These are phyloP conservation scores for Trichocladium uniseriatum DNA, from an alignment of 495 filamentous ascomycete species.

Conservation along the genomic window DNA sequence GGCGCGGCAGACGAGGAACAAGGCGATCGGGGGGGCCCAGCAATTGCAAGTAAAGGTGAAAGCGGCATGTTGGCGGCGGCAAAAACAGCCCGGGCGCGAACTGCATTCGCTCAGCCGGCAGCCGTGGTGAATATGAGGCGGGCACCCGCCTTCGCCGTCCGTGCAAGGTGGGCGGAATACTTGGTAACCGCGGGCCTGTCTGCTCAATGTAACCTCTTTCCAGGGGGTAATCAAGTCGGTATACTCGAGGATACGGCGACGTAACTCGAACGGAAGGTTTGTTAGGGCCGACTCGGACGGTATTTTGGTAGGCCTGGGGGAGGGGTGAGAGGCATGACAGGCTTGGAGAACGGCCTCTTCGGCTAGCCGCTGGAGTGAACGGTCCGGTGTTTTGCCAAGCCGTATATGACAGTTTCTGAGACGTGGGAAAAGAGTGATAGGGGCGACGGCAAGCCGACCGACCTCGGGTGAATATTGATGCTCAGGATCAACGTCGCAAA, in stretches of 20 bases:
- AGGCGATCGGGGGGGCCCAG: conserved; percentile 3
- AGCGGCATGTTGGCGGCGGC: conserved; percentile 1
- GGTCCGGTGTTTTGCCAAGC: not conserved
- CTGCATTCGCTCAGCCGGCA: not conserved
- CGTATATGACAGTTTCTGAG: conserved; percentile 1
- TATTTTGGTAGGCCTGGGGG: not conserved
- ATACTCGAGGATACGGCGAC: conserved; percentile 2
- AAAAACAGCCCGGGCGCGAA: not conserved
- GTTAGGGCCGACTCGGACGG: not conserved
- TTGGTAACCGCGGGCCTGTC: not conserved
- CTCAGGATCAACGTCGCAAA: not conserved
- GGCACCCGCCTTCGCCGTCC: not conserved
- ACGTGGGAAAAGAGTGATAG: not conserved
- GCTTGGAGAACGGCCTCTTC: conserved; percentile 1
- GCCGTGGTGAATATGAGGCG: not conserved
- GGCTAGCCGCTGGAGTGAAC: not conserved
- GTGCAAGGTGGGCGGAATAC: not conserved
- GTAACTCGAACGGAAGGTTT: conserved; percentile 1
- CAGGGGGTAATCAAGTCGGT: conserved; percentile 10
- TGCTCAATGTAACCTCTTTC: conserved; percentile 6
- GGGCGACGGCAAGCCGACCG: not conserved
- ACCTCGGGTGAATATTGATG: not conserved
- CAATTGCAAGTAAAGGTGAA: conserved; percentile 1
- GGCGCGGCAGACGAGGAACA: conserved; percentile 4
- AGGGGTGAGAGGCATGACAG: not conserved